Evolutionary conservation across 352 stramenopile genomes (phyloP).

Genomic region (Phytophthora citricola): DNA sequence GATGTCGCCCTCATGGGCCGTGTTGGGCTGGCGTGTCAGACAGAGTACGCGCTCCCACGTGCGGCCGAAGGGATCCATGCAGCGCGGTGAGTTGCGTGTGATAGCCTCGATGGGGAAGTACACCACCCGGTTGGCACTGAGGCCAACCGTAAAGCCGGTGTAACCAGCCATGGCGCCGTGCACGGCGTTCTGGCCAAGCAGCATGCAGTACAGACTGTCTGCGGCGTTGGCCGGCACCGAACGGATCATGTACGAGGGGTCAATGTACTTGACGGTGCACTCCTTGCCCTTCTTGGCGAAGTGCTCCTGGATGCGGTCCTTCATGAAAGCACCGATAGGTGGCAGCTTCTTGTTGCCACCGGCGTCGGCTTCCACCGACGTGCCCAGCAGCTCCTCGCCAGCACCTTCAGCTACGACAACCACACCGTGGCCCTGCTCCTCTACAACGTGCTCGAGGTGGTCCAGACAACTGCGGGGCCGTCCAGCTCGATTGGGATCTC

Average conservation of each 20-base stretch:
- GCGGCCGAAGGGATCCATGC: slow-evolving; percentile 86
- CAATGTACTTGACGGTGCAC: slow-evolving; percentile 97
- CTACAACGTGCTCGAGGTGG: slow-evolving; percentile 91
- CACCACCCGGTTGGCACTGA: slow-evolving; percentile 98
- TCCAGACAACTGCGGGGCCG: slow-evolving; percentile 91
- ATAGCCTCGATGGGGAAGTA: slow-evolving; percentile 91
- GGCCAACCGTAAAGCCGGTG: slow-evolving; percentile 96
- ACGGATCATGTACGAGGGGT: slow-evolving; percentile 98
- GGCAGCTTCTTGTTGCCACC: slow-evolving; percentile 96
- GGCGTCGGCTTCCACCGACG: slow-evolving; percentile 92
- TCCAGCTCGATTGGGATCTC: slow-evolving; percentile 97
- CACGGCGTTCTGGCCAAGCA: slow-evolving; percentile 98
- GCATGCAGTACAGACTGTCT: slow-evolving; percentile 97
- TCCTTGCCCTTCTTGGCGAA: slow-evolving; percentile 92
- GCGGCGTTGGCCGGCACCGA: slow-evolving; percentile 93
- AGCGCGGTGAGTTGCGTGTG: slow-evolving; percentile 88
- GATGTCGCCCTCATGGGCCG: slow-evolving; percentile 53
- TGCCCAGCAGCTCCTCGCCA: slow-evolving; percentile 95
- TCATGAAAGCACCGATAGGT: slow-evolving; percentile 97
- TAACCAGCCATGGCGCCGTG: slow-evolving; percentile 98
- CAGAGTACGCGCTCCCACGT: slow-evolving; percentile 97
- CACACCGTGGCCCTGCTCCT: slow-evolving; percentile 97
- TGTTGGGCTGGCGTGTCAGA: slow-evolving; percentile 96
- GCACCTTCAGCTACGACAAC: slow-evolving; percentile 98
- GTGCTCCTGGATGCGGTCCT: slow-evolving; percentile 93